phyloP scores from a whole-genome alignment of 1,139 yeast genomes.

The Geotrichum histeridarum region DNA sequence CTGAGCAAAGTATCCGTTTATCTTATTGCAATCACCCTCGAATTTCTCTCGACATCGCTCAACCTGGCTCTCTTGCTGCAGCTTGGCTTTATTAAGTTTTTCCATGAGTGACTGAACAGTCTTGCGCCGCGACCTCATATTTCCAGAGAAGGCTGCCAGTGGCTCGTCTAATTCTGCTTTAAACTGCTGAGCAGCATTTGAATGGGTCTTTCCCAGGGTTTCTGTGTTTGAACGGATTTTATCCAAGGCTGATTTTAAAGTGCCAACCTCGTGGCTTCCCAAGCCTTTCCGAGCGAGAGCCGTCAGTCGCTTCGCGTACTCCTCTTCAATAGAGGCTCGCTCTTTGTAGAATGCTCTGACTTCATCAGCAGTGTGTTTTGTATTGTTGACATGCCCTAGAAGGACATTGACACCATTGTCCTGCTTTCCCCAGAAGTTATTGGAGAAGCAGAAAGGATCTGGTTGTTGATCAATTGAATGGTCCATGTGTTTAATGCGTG shows the following conservation, averaged over 20 bases:
- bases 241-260: slow-evolving; percentile 57
- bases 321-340: slow-evolving; percentile 60
- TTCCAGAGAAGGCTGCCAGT: slow-evolving; percentile 41
- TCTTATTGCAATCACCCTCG: slow-evolving; percentile 53
- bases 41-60: slow-evolving; percentile 49
- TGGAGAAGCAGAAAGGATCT: slow-evolving; percentile 39
- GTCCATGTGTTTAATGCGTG: slow-evolving; percentile 6
- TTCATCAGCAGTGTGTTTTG: slow-evolving; percentile 47
- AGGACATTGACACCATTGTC: slow-evolving; percentile 49
- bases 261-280: slow-evolving; percentile 58
- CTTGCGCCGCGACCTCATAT: slow-evolving; percentile 45
- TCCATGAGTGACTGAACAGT: slow-evolving; percentile 45
- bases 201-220: slow-evolving; percentile 46
- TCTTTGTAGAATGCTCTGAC: slow-evolving; percentile 43
- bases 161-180: slow-evolving; percentile 43
- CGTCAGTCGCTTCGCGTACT: slow-evolving; percentile 48
- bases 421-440: slow-evolving; percentile 51
- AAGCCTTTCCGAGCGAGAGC: slow-evolving; percentile 48
- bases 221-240: slow-evolving; percentile 54
- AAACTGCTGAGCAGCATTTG: slow-evolving; percentile 44
- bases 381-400: slow-evolving; percentile 47
- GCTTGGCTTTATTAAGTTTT: slow-evolving; percentile 42
- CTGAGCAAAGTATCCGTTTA: slow-evolving; percentile 57
- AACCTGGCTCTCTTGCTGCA: slow-evolving; percentile 38
- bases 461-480: slow-evolving; percentile 8